Conservation (phyloP, 192 early-diverging fungal species). For the Radiomyces spectabilis region DNA sequence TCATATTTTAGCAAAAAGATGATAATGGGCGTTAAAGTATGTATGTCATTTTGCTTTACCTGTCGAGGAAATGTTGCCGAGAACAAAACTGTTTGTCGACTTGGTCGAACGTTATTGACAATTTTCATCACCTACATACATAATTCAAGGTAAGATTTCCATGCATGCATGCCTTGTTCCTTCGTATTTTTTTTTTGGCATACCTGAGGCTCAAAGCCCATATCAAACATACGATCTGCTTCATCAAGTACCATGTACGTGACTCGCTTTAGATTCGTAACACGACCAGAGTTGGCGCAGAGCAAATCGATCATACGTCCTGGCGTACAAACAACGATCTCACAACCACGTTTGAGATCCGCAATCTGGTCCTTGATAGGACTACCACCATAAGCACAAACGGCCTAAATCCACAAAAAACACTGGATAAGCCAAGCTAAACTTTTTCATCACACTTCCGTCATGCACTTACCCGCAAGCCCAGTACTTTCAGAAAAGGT, state of each 20-base stretch:
- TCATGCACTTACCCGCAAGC: slow-evolving; percentile 43
- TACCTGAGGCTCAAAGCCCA: slow-evolving; percentile 95
- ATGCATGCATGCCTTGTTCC: not conserved
- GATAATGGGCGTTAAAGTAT: not conserved
- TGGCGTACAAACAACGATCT: slow-evolving; percentile 90
- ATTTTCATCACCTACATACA: slow-evolving; percentile 81
- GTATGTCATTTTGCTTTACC: slow-evolving; percentile 18
- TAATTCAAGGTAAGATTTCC: not conserved
- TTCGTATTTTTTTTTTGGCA: not conserved
- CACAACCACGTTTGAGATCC: slow-evolving; percentile 82
- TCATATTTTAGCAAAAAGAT: not conserved
- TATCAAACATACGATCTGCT: slow-evolving; percentile 97
- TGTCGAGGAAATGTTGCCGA: slow-evolving; percentile 94
- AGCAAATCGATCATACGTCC: slow-evolving; percentile 86
- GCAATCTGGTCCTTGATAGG: slow-evolving; percentile 86
- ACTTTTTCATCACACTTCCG: not conserved
- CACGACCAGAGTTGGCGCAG: slow-evolving; percentile 78
- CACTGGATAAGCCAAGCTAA: not conserved
- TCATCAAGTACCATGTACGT: slow-evolving; percentile 97
- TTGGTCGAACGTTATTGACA: slow-evolving; percentile 82
- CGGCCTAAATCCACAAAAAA: slow-evolving; percentile 34
- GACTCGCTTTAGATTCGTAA: slow-evolving; percentile 81
- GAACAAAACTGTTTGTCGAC: slow-evolving; percentile 84
- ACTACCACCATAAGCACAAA: slow-evolving; percentile 86
- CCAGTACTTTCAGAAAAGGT: slow-evolving; percentile 80